These are phyloP conservation scores for Mrakia blollopis DNA, from an alignment of 768 basidiomycete genomes.

Conservation along the genomic window DNA sequence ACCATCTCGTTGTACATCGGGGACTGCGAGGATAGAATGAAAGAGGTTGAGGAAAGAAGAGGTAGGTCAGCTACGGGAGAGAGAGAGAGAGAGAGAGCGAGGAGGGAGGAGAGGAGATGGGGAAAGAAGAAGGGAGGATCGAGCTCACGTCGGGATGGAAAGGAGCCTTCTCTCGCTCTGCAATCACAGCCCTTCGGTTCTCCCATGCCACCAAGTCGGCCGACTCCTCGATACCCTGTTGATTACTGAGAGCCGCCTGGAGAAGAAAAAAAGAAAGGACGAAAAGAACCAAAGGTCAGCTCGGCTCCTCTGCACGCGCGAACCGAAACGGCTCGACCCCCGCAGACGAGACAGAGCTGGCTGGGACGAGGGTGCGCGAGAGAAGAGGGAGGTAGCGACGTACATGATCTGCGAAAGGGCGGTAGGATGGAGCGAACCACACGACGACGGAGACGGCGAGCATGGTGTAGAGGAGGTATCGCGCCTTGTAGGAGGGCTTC, in stretches of 20 bases:
- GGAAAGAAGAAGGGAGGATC: too few species aligned
- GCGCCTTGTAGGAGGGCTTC: neutral
- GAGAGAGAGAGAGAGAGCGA: neutral
- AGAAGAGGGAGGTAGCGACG: neutral
- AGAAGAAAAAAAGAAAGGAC: neutral
- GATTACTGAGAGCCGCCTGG: neutral
- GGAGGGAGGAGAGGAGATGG: too few species aligned
- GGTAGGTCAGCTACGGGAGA: neutral
- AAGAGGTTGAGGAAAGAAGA: too few species aligned
- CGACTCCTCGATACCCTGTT: neutral
- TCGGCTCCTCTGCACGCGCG: neutral
- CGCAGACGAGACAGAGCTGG: too few species aligned
- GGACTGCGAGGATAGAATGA: neutral
- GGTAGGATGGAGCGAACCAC: too few species aligned
- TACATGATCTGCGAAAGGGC: neutral
- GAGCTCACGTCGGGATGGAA: too few species aligned
- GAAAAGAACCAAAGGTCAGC: neutral
- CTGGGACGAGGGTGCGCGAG: too few species aligned
- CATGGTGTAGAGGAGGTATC: neutral
- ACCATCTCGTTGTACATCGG: slow-evolving; percentile 19
- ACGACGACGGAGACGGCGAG: neutral
- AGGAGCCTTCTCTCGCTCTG: too few species aligned
- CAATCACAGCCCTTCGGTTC: neutral
- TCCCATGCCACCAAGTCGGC: neutral
- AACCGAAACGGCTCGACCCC: too few species aligned